Evolutionary conservation across 192 early-diverging fungal genomes (phyloP), one percentile per base, ranked within the genome.

Genomic region (Pilobolus umbonatus): DNA sequence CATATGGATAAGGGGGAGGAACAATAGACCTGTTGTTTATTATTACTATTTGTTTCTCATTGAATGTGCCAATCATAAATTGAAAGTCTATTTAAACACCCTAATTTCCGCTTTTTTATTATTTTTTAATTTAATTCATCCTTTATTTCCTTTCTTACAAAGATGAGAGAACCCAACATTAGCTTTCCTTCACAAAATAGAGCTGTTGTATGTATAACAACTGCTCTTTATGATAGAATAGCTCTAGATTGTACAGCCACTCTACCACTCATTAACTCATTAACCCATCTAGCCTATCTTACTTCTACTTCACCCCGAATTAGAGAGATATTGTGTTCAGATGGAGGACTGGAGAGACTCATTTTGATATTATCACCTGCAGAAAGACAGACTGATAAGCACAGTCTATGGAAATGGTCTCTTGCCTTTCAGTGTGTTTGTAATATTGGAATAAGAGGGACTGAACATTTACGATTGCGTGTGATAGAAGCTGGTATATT

Each of bases 271-370:
- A 85, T 89, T 64, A 91, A 89, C 61, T 92, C 93, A 28, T 82
- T 97, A 8, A 87, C 85, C 42, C 87, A 95, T 73, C 83, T 97
- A 36, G 83, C 83, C 49, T 92, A 94, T 67, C 79, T 95, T 56
- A 93, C 91, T 3, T 80, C 83, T 47, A 85, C 87, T 17, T 86
- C 86, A 6, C 82, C 88, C 17, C 83, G 87, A 25, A 88, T 95
- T 28, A 83, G 90, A 45, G 80, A 84, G 42, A 84, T 89, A 40
- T 77, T 97, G 34, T 81, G 84, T 19, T 77, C 84, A 11, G 91
- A 97, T 77, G 93, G 93, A 38, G 92, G 92, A 5, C 73, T 97
- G 8, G 89, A 93, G 64, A 81, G 92, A 28, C 79, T 97, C 1
- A 85, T 95, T 45, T 80, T 83, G 30, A 88, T 93, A 44, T 77